Evolutionary conservation across 2,329 filamentous ascomycete genomes (phyloP).

Genomic region (Clonostachys sp.): DNA sequence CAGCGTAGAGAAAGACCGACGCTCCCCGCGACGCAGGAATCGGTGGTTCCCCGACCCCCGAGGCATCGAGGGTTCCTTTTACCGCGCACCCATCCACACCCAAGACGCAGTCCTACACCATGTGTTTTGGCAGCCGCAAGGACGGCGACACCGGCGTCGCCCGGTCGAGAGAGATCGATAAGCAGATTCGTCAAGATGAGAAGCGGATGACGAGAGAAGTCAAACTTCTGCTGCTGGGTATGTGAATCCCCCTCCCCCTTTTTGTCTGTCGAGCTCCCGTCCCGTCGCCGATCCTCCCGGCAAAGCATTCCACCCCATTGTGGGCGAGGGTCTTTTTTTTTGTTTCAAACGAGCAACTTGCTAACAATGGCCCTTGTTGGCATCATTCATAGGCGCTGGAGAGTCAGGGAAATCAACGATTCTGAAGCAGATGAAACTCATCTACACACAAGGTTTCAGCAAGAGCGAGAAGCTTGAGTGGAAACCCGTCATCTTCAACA

Average conservation of each 20-base stretch:
- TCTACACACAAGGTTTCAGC: constrained; percentile 89
- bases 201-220: constrained; percentile 83
- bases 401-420: constrained; percentile 92
- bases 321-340: constrained; percentile 1
- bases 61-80: no score
- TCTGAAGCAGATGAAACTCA: constrained; percentile 98
- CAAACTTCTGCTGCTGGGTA: constrained; percentile 89
- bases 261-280: no score
- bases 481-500: constrained; percentile 93
- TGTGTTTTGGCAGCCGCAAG: constrained; percentile 61
- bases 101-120: constrained; percentile 18
- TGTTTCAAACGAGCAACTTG: constrained; percentile 6
- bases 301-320: background rate
- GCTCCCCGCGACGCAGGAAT: no score
- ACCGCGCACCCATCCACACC: no score
- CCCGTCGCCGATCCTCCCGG: constrained; percentile 1
- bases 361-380: constrained; percentile 7
- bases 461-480: constrained; percentile 88
- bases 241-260: constrained; percentile 5
- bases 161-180: constrained; percentile 77
- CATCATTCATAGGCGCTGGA: constrained; percentile 65
- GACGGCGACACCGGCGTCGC: constrained; percentile 43
- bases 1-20: no score
- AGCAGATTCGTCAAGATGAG: constrained; percentile 78
- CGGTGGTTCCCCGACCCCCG: no score